Base-by-base conservation (phyloP, 352 stramenopile species). In the Pilasporangium apinafurcum region DNA sequence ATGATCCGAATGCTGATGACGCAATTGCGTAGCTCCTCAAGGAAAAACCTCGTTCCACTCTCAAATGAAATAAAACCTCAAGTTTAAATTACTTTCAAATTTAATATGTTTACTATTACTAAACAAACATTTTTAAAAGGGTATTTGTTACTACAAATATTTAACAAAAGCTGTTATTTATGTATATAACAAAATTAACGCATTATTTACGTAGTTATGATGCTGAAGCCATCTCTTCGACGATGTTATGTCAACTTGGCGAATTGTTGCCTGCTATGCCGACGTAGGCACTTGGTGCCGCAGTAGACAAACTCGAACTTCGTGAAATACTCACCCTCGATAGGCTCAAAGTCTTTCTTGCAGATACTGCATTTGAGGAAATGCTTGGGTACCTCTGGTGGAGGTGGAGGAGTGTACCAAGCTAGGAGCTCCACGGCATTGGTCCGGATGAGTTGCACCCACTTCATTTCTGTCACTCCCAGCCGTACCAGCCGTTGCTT, bases 251-350 rank as follows among this genome's bases (percentile, higher is more conserved):
- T 32, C 31, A 63, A 38, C 8, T 45, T 38, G 2, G 52, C 55
- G 46, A 86, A 89, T 14, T 72, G 65, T 25, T 69, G 53, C 17
- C 65, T 60, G 42, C 72, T 83, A 49, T 92, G 81, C 56, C 73
- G 75, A 16, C 76, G 73, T 13, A 93, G 65, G 30, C 81, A 93
- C 53, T 93, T 91, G 38, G 76, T 86, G 37, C 70, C 68, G 50
- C 81, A 93, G 53, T 93, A 93, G 12, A 56, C 68, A 48, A 87
- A 93, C 41, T 64, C 52, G 39, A 90, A 91, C 59, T 93, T 93
- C 37, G 81, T 84, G 30, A 89, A 93, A 55, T 91, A 93, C 52
- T 93, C 78, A 21, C 81, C 81, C 14, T 85, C 78, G 45, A 93
- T 80, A 8, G 81, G 81, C 56, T 93, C 81, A 47, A 93, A 93